Evolutionary conservation across 768 basidiomycete species (phyloP).

Genomic region (Megacollybia marginata): DNA sequence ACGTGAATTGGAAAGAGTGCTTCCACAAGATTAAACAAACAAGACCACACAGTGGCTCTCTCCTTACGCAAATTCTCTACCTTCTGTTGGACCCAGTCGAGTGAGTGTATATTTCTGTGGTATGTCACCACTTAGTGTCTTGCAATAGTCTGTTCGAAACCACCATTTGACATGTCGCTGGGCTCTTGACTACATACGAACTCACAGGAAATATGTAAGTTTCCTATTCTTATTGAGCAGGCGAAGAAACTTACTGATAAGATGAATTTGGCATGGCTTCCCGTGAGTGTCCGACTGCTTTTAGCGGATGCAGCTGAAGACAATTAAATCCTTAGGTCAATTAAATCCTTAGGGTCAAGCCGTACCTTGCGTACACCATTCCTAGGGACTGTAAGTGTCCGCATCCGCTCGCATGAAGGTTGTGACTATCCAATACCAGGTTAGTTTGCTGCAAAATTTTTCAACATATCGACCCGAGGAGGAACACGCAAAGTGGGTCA

Average conservation of each 20-base stretch:
- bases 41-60: too few relatives aligned
- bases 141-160: slow-evolving; percentile 60
- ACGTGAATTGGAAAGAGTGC: too few relatives aligned
- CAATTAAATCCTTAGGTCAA: too few relatives aligned
- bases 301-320: neutral
- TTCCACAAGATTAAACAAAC: too few relatives aligned
- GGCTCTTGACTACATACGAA: slow-evolving; percentile 62
- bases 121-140: neutral
- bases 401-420: too few relatives aligned
- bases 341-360: too few relatives aligned
- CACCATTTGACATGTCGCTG: slow-evolving; percentile 67
- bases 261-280: neutral
- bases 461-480: too few relatives aligned
- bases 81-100: slow-evolving; percentile 39
- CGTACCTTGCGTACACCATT: too few relatives aligned
- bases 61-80: too few relatives aligned
- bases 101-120: slow-evolving; percentile 6
- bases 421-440: too few relatives aligned
- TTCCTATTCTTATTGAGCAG: slow-evolving; percentile 47
- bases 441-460: too few relatives aligned
- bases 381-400: too few relatives aligned
- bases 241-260: slow-evolving; percentile 29
- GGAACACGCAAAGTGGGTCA: slow-evolving; percentile 16
- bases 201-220: slow-evolving; percentile 48
- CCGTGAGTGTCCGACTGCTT: neutral